Conservation (phyloP, 176 grass and related monocot genomes). For the Lolium perenne region DNA sequence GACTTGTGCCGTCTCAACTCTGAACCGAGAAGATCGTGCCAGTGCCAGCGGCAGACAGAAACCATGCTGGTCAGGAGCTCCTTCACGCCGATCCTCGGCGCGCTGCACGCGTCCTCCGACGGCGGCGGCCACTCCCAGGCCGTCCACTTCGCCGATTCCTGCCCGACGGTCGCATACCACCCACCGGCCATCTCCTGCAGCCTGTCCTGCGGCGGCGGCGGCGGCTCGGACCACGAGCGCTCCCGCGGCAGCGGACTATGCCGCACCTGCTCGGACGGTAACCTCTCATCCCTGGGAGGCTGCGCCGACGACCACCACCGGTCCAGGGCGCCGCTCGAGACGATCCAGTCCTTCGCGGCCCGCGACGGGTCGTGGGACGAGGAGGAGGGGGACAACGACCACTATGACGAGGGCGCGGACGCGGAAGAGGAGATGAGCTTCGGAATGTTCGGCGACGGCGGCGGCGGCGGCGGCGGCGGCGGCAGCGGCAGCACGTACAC, state of each 20-base stretch:
- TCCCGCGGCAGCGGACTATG: slow-evolving; percentile 38
- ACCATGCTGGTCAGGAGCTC: slow-evolving; percentile 17
- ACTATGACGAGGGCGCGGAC: neutral
- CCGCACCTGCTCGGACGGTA: slow-evolving; percentile 69
- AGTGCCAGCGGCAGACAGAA: neutral
- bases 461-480: no score
- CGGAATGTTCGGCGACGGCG: slow-evolving; percentile 30
- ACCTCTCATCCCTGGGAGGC: slow-evolving; percentile 42
- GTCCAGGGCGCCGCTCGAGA: slow-evolving; percentile 21
- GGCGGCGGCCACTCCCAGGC: slow-evolving; percentile 45
- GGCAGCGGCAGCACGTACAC: slow-evolving; percentile 29
- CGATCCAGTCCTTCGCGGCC: slow-evolving; percentile 23
- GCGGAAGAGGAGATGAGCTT: neutral
- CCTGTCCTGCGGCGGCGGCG: neutral
- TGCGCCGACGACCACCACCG: slow-evolving; percentile 2
- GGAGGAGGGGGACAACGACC: neutral
- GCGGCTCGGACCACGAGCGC: slow-evolving; percentile 41
- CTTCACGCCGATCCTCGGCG: slow-evolving; percentile 70
- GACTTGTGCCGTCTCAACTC: no score
- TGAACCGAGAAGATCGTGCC: no score
- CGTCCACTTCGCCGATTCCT: slow-evolving; percentile 52
- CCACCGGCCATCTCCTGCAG: slow-evolving; percentile 50
- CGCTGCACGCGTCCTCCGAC: slow-evolving; percentile 51
- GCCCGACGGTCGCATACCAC: slow-evolving; percentile 45
- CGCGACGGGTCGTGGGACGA: neutral